These are phyloP conservation scores for Guillardia theta DNA, from an alignment of 78 protist genomes.

Conservation along the genomic window DNA sequence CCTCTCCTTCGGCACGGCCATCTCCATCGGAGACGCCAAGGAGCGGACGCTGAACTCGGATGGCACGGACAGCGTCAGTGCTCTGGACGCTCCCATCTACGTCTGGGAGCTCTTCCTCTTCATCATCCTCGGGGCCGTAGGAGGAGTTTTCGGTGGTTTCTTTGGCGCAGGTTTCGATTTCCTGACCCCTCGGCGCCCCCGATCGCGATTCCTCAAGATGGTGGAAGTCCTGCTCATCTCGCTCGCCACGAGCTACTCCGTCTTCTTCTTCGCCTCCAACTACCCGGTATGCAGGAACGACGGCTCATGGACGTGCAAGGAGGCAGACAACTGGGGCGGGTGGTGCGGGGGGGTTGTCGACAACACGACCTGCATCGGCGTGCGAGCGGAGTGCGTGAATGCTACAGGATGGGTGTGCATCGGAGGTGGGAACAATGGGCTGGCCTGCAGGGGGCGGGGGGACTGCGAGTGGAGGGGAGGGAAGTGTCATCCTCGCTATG, in stretches of 20 bases:
- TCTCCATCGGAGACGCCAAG: neutral
- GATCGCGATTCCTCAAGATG: neutral
- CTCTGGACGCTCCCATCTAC: constrained; percentile 10
- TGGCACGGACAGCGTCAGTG: neutral
- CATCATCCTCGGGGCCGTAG: neutral
- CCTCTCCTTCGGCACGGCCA: neutral
- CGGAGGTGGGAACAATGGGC: constrained; percentile 17
- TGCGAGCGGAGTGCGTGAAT: neutral
- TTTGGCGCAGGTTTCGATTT: neutral
- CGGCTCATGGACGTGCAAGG: constrained; percentile 28
- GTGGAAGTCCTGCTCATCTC: neutral
- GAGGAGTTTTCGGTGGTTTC: neutral
- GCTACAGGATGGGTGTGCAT: constrained; percentile 28
- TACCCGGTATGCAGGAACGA: neutral
- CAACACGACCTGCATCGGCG: neutral
- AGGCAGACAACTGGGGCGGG: neutral
- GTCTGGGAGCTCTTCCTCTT: neutral
- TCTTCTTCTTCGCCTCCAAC: constrained; percentile 3
- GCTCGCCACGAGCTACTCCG: neutral
- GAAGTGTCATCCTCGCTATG: neutral
- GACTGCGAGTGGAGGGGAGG: constrained; percentile 41
- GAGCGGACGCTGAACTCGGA: neutral
- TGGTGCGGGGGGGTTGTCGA: neutral
- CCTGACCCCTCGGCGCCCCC: neutral
- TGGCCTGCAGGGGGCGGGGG: neutral